Percentiles rank a stretch among this genome's conserved stretches.
These are phyloP conservation scores for Microstegium vimineum DNA, from an alignment of 176 grass and related monocot species.

Conservation along the genomic window DNA sequence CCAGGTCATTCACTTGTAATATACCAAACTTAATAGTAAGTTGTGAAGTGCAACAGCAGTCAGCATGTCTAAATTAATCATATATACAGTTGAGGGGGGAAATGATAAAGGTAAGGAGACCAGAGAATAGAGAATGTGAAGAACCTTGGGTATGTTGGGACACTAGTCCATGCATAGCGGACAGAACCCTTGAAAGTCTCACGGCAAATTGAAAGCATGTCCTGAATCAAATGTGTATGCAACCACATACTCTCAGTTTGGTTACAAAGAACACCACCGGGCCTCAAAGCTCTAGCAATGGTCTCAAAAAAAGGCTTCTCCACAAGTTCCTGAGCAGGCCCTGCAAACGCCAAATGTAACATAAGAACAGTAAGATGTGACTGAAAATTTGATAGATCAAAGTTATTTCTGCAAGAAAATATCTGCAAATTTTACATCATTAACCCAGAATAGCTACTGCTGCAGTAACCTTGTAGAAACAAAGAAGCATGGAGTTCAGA, in stretches of 20 bases:
- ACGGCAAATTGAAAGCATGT: constrained; percentile 84
- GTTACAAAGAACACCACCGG: constrained; percentile 96
- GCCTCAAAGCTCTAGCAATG: constrained; percentile 77
- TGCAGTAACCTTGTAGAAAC: not conserved
- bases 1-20: not conserved
- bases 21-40: not conserved
- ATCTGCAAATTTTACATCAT: not conserved
- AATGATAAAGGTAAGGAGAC: not conserved
- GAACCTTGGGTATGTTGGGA: constrained; percentile 97
- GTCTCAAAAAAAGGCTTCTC: constrained; percentile 96
- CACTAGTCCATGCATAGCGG: constrained; percentile 91
- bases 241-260: constrained; percentile 94
- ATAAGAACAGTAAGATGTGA: not conserved
- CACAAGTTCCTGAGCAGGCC: constrained; percentile 90
- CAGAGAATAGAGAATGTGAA: constrained; percentile 2
- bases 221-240: constrained; percentile 91
- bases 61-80: not conserved
- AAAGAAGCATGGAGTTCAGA: not conserved
- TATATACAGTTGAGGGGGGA: not conserved
- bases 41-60: not conserved
- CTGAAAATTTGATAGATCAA: not conserved
- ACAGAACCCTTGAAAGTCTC: constrained; percentile 87
- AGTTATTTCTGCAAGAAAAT: not conserved
- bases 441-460: no score
- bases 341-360: constrained; percentile 36